phyloP scores from a whole-genome alignment of 78 protist species.

The Blattamonas nauphoetae region DNA sequence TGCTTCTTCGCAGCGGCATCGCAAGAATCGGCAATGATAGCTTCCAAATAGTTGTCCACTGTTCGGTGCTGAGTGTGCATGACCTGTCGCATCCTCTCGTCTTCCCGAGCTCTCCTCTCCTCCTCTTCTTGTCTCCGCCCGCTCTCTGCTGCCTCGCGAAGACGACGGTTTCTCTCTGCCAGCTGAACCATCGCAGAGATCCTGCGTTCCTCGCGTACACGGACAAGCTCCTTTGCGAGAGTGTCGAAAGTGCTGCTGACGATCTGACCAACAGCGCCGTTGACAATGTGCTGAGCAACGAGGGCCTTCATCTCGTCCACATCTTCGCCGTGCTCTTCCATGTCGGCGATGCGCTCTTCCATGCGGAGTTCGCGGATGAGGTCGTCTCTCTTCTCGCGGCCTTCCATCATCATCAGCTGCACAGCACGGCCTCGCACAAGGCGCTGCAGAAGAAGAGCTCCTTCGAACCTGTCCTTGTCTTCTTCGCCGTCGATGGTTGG shows the following conservation, averaged over 20 bases:
- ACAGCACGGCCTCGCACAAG: slow-evolving; percentile 56
- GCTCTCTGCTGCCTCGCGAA: slow-evolving; percentile 52
- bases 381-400: slow-evolving; percentile 41
- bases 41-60: not conserved
- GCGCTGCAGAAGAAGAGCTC: slow-evolving; percentile 48
- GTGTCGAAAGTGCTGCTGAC: slow-evolving; percentile 43
- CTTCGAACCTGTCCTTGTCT: slow-evolving; percentile 29
- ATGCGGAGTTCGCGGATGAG: slow-evolving; percentile 57
- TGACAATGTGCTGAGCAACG: not conserved
- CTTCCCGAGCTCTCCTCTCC: slow-evolving; percentile 19
- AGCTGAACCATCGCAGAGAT: slow-evolving; percentile 22
- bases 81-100: slow-evolving; percentile 9
- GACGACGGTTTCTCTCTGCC: slow-evolving; percentile 47
- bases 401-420: slow-evolving; percentile 51
- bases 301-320: not conserved
- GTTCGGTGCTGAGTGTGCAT: slow-evolving; percentile 13
- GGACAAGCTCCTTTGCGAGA: slow-evolving; percentile 52
- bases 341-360: slow-evolving; percentile 13
- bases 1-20: slow-evolving; percentile 11
- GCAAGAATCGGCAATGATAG: not conserved
- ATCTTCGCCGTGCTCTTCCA: not conserved
- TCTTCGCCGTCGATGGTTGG: not conserved
- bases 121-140: slow-evolving; percentile 32
- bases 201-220: slow-evolving; percentile 36
- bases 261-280: slow-evolving; percentile 13